Evolutionary conservation across 2,329 filamentous ascomycete species (phyloP).

Genomic region (Dactylonectria estremocensis): DNA sequence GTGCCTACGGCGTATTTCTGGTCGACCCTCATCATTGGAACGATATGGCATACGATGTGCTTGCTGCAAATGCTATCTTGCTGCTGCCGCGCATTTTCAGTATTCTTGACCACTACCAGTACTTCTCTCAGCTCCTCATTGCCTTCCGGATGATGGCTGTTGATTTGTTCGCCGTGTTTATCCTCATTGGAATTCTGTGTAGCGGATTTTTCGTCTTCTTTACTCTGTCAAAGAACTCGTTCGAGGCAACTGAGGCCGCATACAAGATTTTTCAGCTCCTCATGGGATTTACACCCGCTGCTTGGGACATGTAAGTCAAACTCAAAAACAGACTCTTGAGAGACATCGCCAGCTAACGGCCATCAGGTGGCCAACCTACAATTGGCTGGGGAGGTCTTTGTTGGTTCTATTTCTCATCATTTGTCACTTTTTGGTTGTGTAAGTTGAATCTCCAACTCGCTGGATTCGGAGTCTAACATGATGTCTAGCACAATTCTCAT

Average conservation of each 20-base stretch:
- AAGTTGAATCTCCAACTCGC: slow-evolving; percentile 48
- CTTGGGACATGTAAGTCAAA: slow-evolving; percentile 83
- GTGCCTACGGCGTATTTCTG: slow-evolving; percentile 88
- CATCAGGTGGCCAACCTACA: slow-evolving; percentile 78
- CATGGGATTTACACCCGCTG: slow-evolving; percentile 96
- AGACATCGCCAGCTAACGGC: slow-evolving; percentile 30
- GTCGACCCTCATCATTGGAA: slow-evolving; percentile 83
- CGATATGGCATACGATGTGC: slow-evolving; percentile 91
- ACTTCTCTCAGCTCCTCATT: slow-evolving; percentile 95
- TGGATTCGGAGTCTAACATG: slow-evolving; percentile 11
- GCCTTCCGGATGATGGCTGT: slow-evolving; percentile 95
- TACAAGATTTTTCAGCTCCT: slow-evolving; percentile 94
- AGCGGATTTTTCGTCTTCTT: slow-evolving; percentile 98
- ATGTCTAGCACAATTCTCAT: slow-evolving; percentile 83
- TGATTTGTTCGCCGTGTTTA: slow-evolving; percentile 87
- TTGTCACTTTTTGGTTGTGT: slow-evolving; percentile 93
- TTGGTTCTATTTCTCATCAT: slow-evolving; percentile 91
- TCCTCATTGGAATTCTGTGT: slow-evolving; percentile 88
- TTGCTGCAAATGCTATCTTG: slow-evolving; percentile 91
- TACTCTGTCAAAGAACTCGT: slow-evolving; percentile 81
- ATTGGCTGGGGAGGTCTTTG: slow-evolving; percentile 81
- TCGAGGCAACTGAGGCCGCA: slow-evolving; percentile 81
- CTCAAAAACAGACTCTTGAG: neutral
- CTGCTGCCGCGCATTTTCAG: slow-evolving; percentile 93
- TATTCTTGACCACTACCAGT: slow-evolving; percentile 93